Evolutionary conservation across 805 yeast genomes (phyloP), one percentile per base, ranked within the genome.

Genomic region (Peterozyma xylosa): DNA sequence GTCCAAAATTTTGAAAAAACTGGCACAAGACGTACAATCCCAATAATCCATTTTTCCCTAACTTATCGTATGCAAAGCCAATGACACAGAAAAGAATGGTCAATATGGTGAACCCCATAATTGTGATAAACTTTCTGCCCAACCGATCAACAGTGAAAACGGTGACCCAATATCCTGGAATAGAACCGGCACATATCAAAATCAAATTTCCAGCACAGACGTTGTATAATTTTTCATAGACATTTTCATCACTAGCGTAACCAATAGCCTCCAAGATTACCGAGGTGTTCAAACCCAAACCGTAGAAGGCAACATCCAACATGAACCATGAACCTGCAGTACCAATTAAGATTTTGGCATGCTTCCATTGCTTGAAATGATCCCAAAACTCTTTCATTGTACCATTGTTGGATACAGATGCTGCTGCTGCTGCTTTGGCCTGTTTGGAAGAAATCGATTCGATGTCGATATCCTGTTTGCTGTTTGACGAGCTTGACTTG

Each of bases 291-390:
- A 84, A 73, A 59, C 81, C 78, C 58, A 84, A 68, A 63, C 93
- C 93, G 58, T 84, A 84, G 69, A 72, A 82, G 29, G 91, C 91
- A 63, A 84, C 80, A 68, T 84, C 91, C 64, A 84, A 71, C 69
- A 78, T 70, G 66, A 82, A 82, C 93, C 93, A 84, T 27, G 85
- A 74, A 62, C 80, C 82, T 50, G 91, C 88, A 54, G 91, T 81
- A 61, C 90, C 91, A 41, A 84, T 50, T 54, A 84, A 68, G 49
- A 85, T 76, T 66, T 80, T 82, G 63, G 82, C 78, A 63, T 85
- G 78, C 65, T 73, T 83, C 91, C 91, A 85, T 68, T 83, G 79
- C 40, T 73, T 64, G 57, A 84, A 85, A 61, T 87, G 93, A 17
- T 47, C 37, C 49, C 67, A 56, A 71, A 84, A 84, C 64, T 84